phyloP scores from a whole-genome alignment of 495 filamentous ascomycete species.

The Daldinia decipiens region DNA sequence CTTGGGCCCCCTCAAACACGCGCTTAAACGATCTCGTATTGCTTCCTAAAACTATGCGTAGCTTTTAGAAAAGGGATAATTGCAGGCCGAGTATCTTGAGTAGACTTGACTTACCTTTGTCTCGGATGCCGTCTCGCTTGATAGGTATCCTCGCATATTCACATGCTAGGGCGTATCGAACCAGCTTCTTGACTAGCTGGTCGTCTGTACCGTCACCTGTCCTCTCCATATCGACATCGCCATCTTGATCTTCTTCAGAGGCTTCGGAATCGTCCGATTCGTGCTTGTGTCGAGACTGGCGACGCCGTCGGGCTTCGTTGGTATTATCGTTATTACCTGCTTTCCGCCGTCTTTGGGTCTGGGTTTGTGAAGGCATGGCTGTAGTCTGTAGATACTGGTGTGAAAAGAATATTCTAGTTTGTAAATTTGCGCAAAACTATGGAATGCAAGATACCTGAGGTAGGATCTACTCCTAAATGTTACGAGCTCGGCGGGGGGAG shows the following conservation, averaged over 20 bases:
- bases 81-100: neutral
- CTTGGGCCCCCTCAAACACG: constrained; percentile 75
- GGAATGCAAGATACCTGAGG: too few relatives aligned
- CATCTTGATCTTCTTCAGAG: constrained; percentile 46
- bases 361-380: constrained; percentile 40
- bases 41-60: constrained; percentile 59
- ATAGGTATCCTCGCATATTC: constrained; percentile 87
- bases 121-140: constrained; percentile 77
- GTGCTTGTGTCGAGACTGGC: constrained; percentile 39
- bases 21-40: constrained; percentile 71
- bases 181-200: constrained; percentile 85
- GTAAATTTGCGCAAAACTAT: too few relatives aligned
- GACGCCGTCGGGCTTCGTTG: constrained; percentile 30
- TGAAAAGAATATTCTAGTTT: neutral
- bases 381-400: neutral
- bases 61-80: constrained; percentile 1
- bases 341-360: constrained; percentile 41
- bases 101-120: constrained; percentile 65
- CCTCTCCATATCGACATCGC: constrained; percentile 53
- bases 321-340: constrained; percentile 35
- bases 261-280: constrained; percentile 50
- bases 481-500: neutral
- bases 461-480: neutral
- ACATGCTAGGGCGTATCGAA: constrained; percentile 88
- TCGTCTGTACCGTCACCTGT: constrained; percentile 56